Base-by-base conservation (phyloP, 2,329 filamentous ascomycete genomes). In the Hypomyces perniciosus region DNA sequence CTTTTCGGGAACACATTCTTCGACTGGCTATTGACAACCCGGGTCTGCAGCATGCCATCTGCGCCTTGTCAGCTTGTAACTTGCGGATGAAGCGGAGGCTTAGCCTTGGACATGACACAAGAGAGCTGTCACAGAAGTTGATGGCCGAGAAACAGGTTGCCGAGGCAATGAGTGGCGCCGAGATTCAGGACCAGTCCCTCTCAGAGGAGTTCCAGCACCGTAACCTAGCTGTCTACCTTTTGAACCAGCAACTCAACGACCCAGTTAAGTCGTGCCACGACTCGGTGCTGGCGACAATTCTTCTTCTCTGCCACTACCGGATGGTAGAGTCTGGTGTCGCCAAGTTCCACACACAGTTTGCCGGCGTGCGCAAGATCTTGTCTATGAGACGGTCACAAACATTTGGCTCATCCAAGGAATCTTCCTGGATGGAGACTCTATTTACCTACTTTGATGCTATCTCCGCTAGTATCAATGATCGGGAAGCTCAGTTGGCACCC, bases 371-470 rank as follows among this genome's bases (percentile, higher is more conserved):
- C 70, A 95, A 95, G 73, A 83, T 97, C 31, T 78, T 96, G 8
- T 81, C 84, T 4, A 81, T 96, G 71, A 80, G 90, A 53, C 56
- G 30, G 20, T 47, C 62, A 4, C 80, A 86, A 57, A 58, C 61
- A 33, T 52, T 61, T 30, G 52, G 64, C 69, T 77, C 65, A 61
- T 83, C 62, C 67, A 80, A 83, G 46, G 87, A 90, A 54, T 86
- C 89, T 52, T 82, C 84, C 9, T 96, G 91, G 91, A 92, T 96
- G 73, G 88, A 95, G 61, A 84, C 89, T 39, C 83, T 96, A 59
- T 96, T 96, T 63, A 93, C 89, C 33, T 95, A 92, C 77, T 95
- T 95, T 64, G 92, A 96, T 66, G 89, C 91, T 50, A 89, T 96
- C 71, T 90, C 90, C 0, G 89, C 89, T 37, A 91, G 87, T 47